A percentile compares a stretch with the other conserved stretches of the same genome.
Conservation (phyloP, 163 green algal genomes). For the Smithsoniella earleae region DNA sequence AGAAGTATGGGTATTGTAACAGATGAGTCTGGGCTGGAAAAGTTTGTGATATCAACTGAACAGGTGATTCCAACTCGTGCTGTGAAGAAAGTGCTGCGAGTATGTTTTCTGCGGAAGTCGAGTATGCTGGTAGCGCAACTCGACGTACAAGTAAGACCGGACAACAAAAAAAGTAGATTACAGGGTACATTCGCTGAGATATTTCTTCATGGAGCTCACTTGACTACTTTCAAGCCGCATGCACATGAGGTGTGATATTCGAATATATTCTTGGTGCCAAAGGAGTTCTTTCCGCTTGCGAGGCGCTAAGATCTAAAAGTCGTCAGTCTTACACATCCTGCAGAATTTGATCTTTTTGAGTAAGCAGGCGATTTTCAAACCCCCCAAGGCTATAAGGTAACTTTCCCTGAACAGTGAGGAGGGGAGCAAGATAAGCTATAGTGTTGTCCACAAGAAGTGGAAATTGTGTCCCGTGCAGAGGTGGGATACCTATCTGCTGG, state of each 20-base stretch:
- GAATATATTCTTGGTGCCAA: not conserved
- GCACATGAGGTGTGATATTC: constrained; percentile 37
- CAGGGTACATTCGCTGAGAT: constrained; percentile 51
- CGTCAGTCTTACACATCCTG: not conserved
- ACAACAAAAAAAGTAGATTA: too few species aligned
- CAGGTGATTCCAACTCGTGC: too few species aligned
- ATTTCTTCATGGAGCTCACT: constrained; percentile 60
- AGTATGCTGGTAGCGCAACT: not conserved
- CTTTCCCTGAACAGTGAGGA: too few species aligned
- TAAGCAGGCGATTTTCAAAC: constrained; percentile 68
- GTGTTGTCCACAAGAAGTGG: too few species aligned
- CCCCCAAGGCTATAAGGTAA: constrained; percentile 73
- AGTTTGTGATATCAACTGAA: not conserved
- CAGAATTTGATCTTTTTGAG: constrained; percentile 66
- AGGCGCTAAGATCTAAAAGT: not conserved
- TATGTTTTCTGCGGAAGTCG: too few species aligned
- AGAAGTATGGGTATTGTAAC: not conserved
- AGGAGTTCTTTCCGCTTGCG: too few species aligned
- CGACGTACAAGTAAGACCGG: too few species aligned
- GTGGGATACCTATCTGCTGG: constrained; percentile 71
- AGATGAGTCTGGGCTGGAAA: not conserved
- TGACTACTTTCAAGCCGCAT: constrained; percentile 51
- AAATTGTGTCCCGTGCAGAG: too few species aligned
- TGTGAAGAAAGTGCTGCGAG: too few species aligned
- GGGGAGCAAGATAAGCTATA: too few species aligned